Base-by-base conservation (phyloP, 2,329 filamentous ascomycete genomes). In the Ascochyta rabiei region DNA sequence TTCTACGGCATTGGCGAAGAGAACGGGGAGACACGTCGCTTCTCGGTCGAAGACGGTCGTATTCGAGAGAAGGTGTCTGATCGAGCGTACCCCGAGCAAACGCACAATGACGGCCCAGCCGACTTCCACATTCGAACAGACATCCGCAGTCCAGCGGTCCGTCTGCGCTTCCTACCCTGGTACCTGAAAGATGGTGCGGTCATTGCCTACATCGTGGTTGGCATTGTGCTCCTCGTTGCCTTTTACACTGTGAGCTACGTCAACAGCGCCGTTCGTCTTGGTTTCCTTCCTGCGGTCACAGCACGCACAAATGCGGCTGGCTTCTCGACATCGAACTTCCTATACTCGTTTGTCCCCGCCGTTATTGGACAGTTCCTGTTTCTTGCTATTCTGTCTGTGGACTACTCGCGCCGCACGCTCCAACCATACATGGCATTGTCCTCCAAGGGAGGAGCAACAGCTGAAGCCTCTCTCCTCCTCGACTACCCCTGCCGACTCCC, bases 321-420 rank as follows among this genome's bases (percentile, higher is more conserved):
- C 16, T 97, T 96, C 75, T 96, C 91, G 1, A 81, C 90, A 0
- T 90, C 91, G 44, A 91, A 96, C 75, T 97, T 97, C 76, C 77
- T 96, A 45, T 97, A 92, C 79, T 86, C 84, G 57, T 91, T 93
- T 74, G 51, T 93, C 19, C 89, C 90, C 0, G 84, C 87, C 2
- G 63, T 89, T 0, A 70, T 92, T 24, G 90, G 87, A 4, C 84
- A 87, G 66, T 62, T 89, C 15, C 76, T 90, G 43, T 89, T 88
- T 70, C 81, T 91, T 40, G 72, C 83, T 45, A 87, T 90, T 71
- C 84, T 89, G 57, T 82, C 84, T 28, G 75, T 91, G 51, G 89
- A 92, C 67, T 80, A 85, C 68, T 80, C 83, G 2, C 70, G 91
- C 54, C 85, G 89, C 48, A 79, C 86, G 28, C 80, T 91, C 3